Evolutionary conservation across 2,329 filamentous ascomycete species (phyloP).

Genomic region (Ophiobolus disseminans): DNA sequence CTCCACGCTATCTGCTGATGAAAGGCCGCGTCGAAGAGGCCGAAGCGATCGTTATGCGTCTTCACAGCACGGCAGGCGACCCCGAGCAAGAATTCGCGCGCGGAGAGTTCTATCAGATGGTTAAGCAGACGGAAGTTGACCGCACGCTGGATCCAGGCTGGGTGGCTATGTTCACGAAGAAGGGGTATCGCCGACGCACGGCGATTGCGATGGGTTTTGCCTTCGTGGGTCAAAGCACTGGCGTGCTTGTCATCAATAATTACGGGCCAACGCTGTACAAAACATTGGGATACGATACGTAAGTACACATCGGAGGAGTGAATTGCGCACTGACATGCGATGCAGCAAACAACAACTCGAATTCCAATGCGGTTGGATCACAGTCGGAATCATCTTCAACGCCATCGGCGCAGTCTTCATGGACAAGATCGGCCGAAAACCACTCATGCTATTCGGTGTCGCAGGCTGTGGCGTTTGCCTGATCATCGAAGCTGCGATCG

Average conservation of each 20-base stretch:
- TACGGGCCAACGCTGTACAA: constrained; percentile 35
- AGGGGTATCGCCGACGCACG: constrained; percentile 27
- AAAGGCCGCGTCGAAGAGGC: constrained; percentile 19
- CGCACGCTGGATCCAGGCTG: constrained; percentile 23
- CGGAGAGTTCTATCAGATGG: constrained; percentile 38
- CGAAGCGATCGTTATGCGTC: constrained; percentile 13
- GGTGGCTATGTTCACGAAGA: constrained; percentile 31
- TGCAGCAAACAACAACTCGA: constrained; percentile 27
- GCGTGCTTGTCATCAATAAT: constrained; percentile 32
- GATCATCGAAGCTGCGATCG: constrained; percentile 31
- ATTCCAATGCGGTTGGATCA: constrained; percentile 36
- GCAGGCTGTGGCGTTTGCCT: constrained; percentile 29
- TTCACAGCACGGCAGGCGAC: constrained; percentile 27
- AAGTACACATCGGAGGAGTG: not conserved
- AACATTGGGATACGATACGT: constrained; percentile 28
- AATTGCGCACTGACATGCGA: not conserved
- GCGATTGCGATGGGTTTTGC: constrained; percentile 29
- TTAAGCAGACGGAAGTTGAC: constrained; percentile 30
- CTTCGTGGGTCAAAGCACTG: constrained; percentile 31
- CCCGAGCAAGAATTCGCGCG: constrained; percentile 28
- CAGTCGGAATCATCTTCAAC: constrained; percentile 31
- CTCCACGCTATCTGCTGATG: constrained; percentile 51
- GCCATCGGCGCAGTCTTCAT: constrained; percentile 22
- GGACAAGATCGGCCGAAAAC: constrained; percentile 24
- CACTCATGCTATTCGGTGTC: constrained; percentile 31